Evolutionary conservation across 345 rosid genomes (phyloP), one percentile per base, ranked within the genome.

Genomic region (Trapa incisa): DNA sequence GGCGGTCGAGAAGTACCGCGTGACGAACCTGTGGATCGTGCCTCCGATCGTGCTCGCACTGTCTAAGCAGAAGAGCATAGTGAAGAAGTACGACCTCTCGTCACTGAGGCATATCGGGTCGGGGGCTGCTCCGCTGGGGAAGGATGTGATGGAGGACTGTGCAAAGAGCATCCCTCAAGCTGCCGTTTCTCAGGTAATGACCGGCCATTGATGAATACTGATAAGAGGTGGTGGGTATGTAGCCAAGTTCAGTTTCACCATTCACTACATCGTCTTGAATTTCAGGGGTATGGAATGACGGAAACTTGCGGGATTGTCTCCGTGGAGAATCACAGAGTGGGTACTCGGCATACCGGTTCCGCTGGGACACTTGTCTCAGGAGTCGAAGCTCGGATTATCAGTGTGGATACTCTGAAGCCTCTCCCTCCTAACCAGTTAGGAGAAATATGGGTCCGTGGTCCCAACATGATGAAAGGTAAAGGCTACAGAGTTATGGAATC

Each of bases 241-340:
- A 50, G 22, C 56, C 56, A 50, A 50, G 6, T 17, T 50, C 43
- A n/a, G 7, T 7, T 65, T 43, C 52, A 41, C 16, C 50, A 3
- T 39, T 39, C 6, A 4, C 32, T 64, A 22, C 29, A 22, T 22
- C 29, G 47, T n/a, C 15, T 9, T 41, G 43, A 22, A 33, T 43
- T 41, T 81, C 82, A 94, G 97, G 96, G 97, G 11, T 94, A 78
- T 74, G 97, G 95, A 47, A 87, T 94, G 97, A 94, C 92, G 11
- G 96, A 94, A 84, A 91, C 97, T 41, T 70, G 81, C 70, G 93
- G 83, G 6, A 70, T 89, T 22, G 53, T 89, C 64, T 84, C 93
- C 14, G 54, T 84, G 68, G 97, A 91, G 77, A 82, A 78, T 74
- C 67, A 81, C 12, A 74, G 75, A 33, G 45, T 74, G 3, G 83